Base-by-base conservation (phyloP, 441 rosid genomes). In the Melastoma candidum region DNA sequence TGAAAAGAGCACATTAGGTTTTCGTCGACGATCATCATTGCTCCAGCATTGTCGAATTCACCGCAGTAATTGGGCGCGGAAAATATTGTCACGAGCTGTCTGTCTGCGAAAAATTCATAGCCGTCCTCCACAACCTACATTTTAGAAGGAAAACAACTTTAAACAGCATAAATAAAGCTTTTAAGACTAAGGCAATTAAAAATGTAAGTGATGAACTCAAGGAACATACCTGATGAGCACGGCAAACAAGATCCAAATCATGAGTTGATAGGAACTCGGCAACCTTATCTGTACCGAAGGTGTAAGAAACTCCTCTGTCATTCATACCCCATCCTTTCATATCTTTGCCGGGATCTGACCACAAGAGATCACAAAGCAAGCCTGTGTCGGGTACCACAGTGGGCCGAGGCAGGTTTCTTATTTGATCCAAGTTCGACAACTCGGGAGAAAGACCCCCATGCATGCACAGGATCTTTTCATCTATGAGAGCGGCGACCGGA, bases 391-490 rank as follows among this genome's bases (percentile, higher is more conserved):
- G 96, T 58, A 90, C 64, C 46, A 58, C 76, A 47, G 84, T 79
- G 7, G 97, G 97, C 39, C 96, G 85, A 39, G 78, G 61, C 53
- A 87, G 70, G 73, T 44, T 78, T 72, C 87, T 79, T 62, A 87
- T 74, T 63, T 86, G 83, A 68, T 87, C 92, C 67, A 90, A 71
- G 64, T 78, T 76, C 47, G 72, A 52, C 22, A 90, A 75, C 14
- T 90, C 96, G 7, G 97, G 96, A 44, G 97, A 90, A 57, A 90
- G 94, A 39, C 95, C 97, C 43, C 97, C 96, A 50, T 87, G 97
- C 96, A 90, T 90, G 68, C 97, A 90, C 71, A 90, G 59, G 55
- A 90, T 90, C 45, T 82, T 90, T 63, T 87, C 97, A 49, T 90
- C 97, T 45, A 90, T 61, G 32, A 90, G 79, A 56, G 97, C 97